Evolutionary conservation across 352 stramenopile species (phyloP), one percentile per base, ranked within the genome.

Genomic region (Discostella stelligera): DNA sequence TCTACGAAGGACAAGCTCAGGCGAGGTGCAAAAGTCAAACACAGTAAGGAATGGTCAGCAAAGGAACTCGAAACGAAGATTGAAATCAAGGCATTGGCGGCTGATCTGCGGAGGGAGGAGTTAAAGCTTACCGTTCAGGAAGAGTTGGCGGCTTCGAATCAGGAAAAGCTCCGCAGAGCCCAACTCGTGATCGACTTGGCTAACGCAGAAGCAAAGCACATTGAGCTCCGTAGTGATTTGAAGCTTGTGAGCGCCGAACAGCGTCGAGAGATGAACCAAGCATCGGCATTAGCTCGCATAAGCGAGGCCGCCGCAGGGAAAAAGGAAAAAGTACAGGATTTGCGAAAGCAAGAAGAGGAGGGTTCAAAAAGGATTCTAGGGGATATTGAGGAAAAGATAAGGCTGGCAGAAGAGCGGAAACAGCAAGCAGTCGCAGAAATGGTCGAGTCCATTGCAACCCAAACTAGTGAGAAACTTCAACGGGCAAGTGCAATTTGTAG

Each of bases 41-140:
- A 49, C 0, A 50, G 63, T 4, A 49, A 53, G 21, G 60, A 73
- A 32, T 39, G 13, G 9, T 54, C 37, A 9, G 37, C 56, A 7
- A 50, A 66, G 20, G 49, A 61, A 13, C 56, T 80, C n/a, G 56
- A 68, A 20, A 20, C 52, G 8, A 66, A 70, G 21, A 70, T 71
- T 30, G 18, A 53, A 16, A 63, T 71, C 39, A 80, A 80, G 46
- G 50, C 44, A 21, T 50, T 69, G 37, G 21, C 18, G 4, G 72
- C 72, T 53, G 72, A 74, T 30, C 64, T 66, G 37, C 64, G 72
- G 16, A 32, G 58, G 18, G 64, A 74, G 18, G 32, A 74, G 20
- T 14, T 70, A 14, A 61, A 25, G n/a, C 30, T 52, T 3, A 62
- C 66, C 32, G 70, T 55, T 46, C 46, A 67, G 10, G 32, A 67